Percentiles rank a stretch among this genome's conserved stretches.
phyloP scores from a whole-genome alignment of 1,284 basidiomycete species.

The Ceratobasidium sp. region DNA sequence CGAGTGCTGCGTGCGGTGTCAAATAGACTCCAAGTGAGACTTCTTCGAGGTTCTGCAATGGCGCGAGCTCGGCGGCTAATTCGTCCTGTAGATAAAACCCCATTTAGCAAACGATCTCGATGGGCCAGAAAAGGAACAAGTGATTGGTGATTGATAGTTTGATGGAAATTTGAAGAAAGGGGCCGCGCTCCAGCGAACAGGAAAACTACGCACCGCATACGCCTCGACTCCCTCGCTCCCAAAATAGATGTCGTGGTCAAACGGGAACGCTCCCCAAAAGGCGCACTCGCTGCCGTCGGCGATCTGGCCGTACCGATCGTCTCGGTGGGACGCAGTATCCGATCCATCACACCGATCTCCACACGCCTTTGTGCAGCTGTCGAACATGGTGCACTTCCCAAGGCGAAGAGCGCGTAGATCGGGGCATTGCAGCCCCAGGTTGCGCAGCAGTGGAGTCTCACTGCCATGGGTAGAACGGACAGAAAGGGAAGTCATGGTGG shows the following conservation, averaged over 20 bases:
- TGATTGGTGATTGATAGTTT: background rate
- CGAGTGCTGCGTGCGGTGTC: constrained; percentile 13
- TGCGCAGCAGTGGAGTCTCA: constrained; percentile 20
- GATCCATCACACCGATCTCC: background rate
- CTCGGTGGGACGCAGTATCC: background rate
- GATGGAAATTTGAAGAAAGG: background rate
- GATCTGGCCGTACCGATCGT: constrained; percentile 12
- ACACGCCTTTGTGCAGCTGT: constrained; percentile 1
- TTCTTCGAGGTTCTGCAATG: constrained; percentile 33
- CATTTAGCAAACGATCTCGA: background rate
- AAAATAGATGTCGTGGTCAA: constrained; percentile 31
- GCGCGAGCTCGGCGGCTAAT: constrained; percentile 24
- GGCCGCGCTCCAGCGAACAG: background rate
- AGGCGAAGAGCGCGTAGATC: constrained; percentile 15
- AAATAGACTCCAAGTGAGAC: constrained; percentile 34
- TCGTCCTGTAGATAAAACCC: constrained; percentile 1
- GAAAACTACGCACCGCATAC: constrained; percentile 28
- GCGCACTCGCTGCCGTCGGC: constrained; percentile 18
- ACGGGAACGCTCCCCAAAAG: constrained; percentile 34
- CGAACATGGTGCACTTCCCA: constrained; percentile 36
- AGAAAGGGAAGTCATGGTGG: constrained; percentile 35
- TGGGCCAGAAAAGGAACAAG: background rate
- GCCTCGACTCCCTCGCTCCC: constrained; percentile 18
- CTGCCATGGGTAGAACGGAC: constrained; percentile 32
- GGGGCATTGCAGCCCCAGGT: constrained; percentile 16